Base-by-base conservation (phyloP, 495 filamentous ascomycete species). In the Aspergillus wentii region DNA sequence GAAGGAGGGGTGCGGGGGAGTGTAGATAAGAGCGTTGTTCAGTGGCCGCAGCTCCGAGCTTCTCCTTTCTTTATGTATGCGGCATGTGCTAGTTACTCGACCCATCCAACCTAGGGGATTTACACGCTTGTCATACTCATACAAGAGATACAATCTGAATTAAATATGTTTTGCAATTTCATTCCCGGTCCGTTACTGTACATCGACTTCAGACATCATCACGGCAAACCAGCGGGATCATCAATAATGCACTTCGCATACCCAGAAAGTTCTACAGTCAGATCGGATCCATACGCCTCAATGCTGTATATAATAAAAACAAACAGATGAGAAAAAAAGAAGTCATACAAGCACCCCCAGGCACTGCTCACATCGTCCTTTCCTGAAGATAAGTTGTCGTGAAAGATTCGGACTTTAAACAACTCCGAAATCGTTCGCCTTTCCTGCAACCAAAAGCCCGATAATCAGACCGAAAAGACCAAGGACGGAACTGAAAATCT, bases 401-500 rank as follows among this genome's bases (percentile, higher is more conserved):
- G 34, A 44, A 30, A 41, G 26, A 15, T n/a, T n/a, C 33, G 14
- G 5, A 30, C 13, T 15, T 59, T 63, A 64, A 22, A 60, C 45
- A 39, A 44, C 60, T 60, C 76, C 69, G 54, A 98, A 94, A 26
- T 88, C 86, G 4, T 55, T 35, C 17, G 91, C 90, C 62, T 89
- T 91, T 44, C 83, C 72, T 17, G 85, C 83, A 17, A 97, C 72
- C 52, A 99, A 71, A 30, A 99, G 70, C 26, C 94, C 94, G 48
- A 97, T 78, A 58, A 99, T 99, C 36, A 99, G 69, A 36, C 94
- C 94, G 57, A 99, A 99, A n/a, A 99, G 75, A 38, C 94, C 94
- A 11, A 99, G 72, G 14, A 99, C 88, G 5, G 92, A 97, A 56
- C 92, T 96, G 73, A 99, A 99, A 61, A 99, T 99, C 66, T 99